Base-by-base conservation (phyloP, 2,329 filamentous ascomycete genomes). In the Podosphaera fusca region DNA sequence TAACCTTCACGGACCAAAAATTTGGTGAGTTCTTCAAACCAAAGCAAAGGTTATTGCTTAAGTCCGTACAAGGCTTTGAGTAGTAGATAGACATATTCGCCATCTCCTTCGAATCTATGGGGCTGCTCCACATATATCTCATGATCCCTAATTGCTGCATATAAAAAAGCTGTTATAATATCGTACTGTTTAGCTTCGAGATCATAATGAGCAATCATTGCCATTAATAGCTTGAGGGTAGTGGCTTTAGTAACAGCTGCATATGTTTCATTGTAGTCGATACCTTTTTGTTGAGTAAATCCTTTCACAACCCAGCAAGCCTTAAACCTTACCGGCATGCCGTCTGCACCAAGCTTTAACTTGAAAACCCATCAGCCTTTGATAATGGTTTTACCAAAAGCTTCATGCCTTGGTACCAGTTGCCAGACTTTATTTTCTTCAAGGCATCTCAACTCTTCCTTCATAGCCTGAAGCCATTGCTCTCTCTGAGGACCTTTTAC, bases 281-380 rank as follows among this genome's bases (percentile, higher is more conserved):
- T 3, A 1, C 36, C 53, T 29, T 55, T 47, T n/a, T 45, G 14
- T 34, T 55, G 36, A 30, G 29, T 42, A 29, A n/a, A 55, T 2
- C 53, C 29, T 55, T 55, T 55, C n/a, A 55, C 53, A 12, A 55
- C 21, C 53, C 36, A 55, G 1, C 53, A 29, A 31, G 53, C 53
- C 10, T 55, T 53, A n/a, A 53, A 53, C 2, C 33, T 38, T 5
- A 53, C 31, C 10, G 31, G 30, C 8, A 29, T 34, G 5, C 30
- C 35, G 40, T 55, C 35, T 33, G n/a, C 38, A 1, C 38, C 52
- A 42, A 38, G 38, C 35, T 55, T 55, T 7, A 42, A 30, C 34
- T 55, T 55, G 40, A 55, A 55, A 1, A 55, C 52, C 35, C 52
- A 55, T 0, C 52, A 1, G 12, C 35, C 52, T 52, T 52, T 52